Conservation (phyloP, 176 grass and related monocot species). For the Triticum turgidum region DNA sequence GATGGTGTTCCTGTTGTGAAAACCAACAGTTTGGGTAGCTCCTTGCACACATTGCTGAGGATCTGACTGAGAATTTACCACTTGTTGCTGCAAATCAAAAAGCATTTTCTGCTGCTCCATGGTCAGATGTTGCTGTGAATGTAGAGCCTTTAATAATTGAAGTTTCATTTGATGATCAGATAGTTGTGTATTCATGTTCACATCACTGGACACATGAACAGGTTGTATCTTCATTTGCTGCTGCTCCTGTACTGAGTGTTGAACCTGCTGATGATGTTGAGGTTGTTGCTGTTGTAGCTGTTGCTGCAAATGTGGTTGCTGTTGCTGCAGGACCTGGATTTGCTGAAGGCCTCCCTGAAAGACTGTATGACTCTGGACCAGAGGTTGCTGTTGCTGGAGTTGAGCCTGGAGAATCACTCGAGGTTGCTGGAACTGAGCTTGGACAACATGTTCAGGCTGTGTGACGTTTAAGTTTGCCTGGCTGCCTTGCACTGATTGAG, state of each 20-base stretch:
- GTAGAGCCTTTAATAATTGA: slow-evolving; percentile 54
- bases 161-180: slow-evolving; percentile 65
- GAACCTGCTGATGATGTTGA: slow-evolving; percentile 38
- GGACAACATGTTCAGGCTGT: slow-evolving; percentile 41
- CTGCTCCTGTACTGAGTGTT: slow-evolving; percentile 45
- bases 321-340: slow-evolving; percentile 57
- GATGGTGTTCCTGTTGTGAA: slow-evolving; percentile 31
- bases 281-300: slow-evolving; percentile 36
- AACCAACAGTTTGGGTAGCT: slow-evolving; percentile 31
- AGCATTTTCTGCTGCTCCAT: slow-evolving; percentile 65
- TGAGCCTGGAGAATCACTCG: slow-evolving; percentile 48
- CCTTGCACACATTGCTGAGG: slow-evolving; percentile 41
- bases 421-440: slow-evolving; percentile 51
- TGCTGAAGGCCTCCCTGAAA: slow-evolving; percentile 47
- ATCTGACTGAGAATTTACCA: slow-evolving; percentile 44
- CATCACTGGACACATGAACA: slow-evolving; percentile 30
- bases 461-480: slow-evolving; percentile 32
- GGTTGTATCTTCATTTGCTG: slow-evolving; percentile 46
- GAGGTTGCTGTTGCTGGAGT: slow-evolving; percentile 51
- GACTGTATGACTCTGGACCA: slow-evolving; percentile 47
- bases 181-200: slow-evolving; percentile 33
- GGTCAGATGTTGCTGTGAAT: slow-evolving; percentile 45
- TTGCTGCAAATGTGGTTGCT: slow-evolving; percentile 44
- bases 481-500: slow-evolving; percentile 36
- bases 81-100: slow-evolving; percentile 55